Evolutionary conservation across 106 monocot genomes (phyloP).

Genomic region (Dendrobium huoshanense): DNA sequence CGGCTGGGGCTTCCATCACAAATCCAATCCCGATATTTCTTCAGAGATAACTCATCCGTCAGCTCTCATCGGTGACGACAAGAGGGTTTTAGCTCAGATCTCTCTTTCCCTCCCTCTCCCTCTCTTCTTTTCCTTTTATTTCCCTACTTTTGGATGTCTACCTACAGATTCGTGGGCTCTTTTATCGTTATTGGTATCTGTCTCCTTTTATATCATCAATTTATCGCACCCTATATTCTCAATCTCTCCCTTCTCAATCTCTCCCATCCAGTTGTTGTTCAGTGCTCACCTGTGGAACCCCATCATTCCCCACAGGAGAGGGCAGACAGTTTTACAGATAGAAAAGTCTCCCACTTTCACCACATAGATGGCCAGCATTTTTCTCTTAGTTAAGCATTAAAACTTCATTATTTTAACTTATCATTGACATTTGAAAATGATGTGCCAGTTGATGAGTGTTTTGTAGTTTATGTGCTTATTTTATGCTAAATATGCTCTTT

Average conservation of each 20-base stretch:
- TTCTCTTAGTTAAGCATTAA: too few relatives aligned
- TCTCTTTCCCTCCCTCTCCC: neutral
- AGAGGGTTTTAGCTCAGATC: neutral
- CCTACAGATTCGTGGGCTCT: neutral
- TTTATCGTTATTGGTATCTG: neutral
- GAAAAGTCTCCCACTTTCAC: neutral
- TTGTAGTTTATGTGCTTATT: too few relatives aligned
- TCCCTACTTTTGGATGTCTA: neutral
- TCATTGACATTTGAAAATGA: too few relatives aligned
- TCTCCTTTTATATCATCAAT: neutral
- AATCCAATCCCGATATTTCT: neutral
- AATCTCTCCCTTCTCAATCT: too few relatives aligned
- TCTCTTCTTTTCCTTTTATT: neutral
- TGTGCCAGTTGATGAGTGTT: too few relatives aligned
- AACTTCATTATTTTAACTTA: too few relatives aligned
- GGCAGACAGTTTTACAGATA: neutral
- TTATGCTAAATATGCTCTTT: too few relatives aligned
- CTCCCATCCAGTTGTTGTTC: neutral
- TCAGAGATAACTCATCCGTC: neutral
- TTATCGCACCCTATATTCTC: neutral
- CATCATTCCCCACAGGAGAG: too few relatives aligned
- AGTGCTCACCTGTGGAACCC: neutral
- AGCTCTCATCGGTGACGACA: neutral
- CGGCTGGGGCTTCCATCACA: slow-evolving; percentile 15
- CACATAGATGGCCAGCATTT: too few relatives aligned